Evolutionary conservation across 148 eudicot genomes (phyloP).

Genomic region (Cornus suecica): DNA sequence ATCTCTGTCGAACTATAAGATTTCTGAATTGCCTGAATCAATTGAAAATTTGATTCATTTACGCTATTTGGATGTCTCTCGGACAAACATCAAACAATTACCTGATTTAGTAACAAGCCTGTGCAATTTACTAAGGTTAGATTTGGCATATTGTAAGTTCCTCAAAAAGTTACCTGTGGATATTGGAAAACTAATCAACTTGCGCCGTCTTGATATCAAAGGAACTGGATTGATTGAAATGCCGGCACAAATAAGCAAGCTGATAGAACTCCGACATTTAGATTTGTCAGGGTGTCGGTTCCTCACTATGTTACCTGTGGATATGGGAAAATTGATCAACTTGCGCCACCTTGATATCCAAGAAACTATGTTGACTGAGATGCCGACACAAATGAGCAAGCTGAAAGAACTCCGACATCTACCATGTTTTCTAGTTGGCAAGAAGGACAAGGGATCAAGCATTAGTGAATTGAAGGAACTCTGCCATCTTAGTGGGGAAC

Average conservation of each 20-base stretch:
- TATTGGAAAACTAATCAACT: neutral
- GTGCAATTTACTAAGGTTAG: slow-evolving; percentile 1
- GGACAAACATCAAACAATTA: neutral
- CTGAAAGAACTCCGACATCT: too few species aligned
- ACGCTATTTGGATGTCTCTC: neutral
- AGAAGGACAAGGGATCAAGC: neutral
- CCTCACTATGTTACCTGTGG: too few species aligned
- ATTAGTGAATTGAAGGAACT: slow-evolving; percentile 7
- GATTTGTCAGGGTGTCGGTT: too few species aligned
- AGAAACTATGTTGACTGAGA: too few species aligned
- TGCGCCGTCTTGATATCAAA: slow-evolving; percentile 8
- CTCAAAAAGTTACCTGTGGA: neutral
- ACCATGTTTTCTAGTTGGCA: too few species aligned
- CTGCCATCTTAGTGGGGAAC: neutral
- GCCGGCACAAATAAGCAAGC: neutral
- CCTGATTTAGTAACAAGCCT: slow-evolving; percentile 2
- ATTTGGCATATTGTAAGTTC: neutral
- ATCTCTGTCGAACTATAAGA: neutral
- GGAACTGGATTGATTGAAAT: neutral
- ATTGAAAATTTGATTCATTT: neutral
- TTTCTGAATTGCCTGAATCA: neutral
- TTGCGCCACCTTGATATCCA: too few species aligned
- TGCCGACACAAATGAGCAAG: too few species aligned
- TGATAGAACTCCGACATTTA: neutral
- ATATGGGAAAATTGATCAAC: too few species aligned